Conservation (phyloP, 169 alveolate genomes). For the Cryptosporidium bovis region DNA sequence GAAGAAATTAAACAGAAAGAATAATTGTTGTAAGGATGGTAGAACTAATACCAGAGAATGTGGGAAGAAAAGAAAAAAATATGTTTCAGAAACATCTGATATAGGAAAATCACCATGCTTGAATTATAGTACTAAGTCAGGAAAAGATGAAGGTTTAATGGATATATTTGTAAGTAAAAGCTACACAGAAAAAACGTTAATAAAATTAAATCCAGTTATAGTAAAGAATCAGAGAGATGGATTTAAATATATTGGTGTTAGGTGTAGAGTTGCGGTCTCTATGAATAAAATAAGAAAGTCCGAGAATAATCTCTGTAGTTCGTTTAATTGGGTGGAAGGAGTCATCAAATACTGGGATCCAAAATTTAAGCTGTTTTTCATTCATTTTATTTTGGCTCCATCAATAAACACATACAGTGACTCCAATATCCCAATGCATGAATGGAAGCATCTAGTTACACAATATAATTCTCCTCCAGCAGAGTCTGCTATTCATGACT, state of each 20-base stretch:
- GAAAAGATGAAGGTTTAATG: conserved; percentile 8
- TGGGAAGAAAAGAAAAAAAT: neutral
- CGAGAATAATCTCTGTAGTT: neutral
- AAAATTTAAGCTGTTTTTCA: conserved; percentile 46
- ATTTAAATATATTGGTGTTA: conserved; percentile 51
- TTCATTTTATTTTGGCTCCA: conserved; percentile 62
- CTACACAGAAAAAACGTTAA: conserved; percentile 1
- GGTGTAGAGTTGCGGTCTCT: conserved; percentile 70
- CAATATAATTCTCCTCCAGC: conserved; percentile 61
- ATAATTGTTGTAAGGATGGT: no score
- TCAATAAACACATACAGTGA: neutral
- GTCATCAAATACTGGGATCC: conserved; percentile 71
- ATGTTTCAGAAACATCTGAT: neutral
- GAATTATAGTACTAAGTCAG: neutral
- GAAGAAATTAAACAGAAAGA: no score
- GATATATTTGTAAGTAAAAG: conserved; percentile 20
- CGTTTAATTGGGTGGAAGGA: conserved; percentile 73
- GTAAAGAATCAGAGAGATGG: conserved; percentile 50
- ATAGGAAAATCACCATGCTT: neutral
- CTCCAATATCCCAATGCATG: neutral
- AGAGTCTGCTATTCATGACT: neutral
- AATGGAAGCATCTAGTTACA: conserved; percentile 60
- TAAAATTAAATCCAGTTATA: conserved; percentile 24
- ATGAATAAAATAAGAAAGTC: conserved; percentile 18
- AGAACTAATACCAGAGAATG: neutral